Evolutionary conservation across 805 yeast species (phyloP), one percentile per base, ranked within the genome.

Genomic region (Metschnikowia rubicola): DNA sequence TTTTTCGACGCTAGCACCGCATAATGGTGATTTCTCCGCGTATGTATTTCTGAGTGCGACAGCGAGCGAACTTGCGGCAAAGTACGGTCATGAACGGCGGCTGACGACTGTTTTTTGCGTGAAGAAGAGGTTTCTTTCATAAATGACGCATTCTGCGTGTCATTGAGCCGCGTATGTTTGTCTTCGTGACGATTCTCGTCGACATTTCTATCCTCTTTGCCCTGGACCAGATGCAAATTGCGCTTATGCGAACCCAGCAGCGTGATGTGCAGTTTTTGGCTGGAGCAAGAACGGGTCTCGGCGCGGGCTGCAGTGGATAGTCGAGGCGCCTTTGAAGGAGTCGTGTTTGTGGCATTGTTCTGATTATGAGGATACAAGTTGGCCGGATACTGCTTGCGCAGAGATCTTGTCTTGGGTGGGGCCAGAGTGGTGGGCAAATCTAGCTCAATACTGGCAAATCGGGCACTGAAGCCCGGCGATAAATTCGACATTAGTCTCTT

Each of bases 111-210:
- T 46, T 70, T 67, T 47, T 63, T 62, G 15, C 63, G 54, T 1
- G 75, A 70, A 2, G 74, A 66, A 10, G 73, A 53, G 0, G 75
- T 71, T 9, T 66, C 73, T 35, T 61, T 59, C 77, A 71, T 71
- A 48, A 71, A 71, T 7, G 75, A 68, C 26, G 26, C 26, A 21
- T 4, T 21, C 7, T 21, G 26, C 26, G 26, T 21, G 26, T 21
- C 7, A 21, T 21, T 21, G 40, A 64, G 62, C 37, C 51, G 54
- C 12, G 36, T 6, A n/a, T 55, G 57, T 10, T 40, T 50, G 47
- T 42, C 15, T 28, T 37, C 41, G 21, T 10, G 48, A 26, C 15
- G 42, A 44, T 26, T 21, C 12, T 21, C 32, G 10, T 33, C 39
- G 7, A 12, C 50, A 38, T n/a, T 35, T 28, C 37, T 13, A 11